Conservation (phyloP, 2,329 filamentous ascomycete genomes). For the Stagonosporopsis chrysanthemi region DNA sequence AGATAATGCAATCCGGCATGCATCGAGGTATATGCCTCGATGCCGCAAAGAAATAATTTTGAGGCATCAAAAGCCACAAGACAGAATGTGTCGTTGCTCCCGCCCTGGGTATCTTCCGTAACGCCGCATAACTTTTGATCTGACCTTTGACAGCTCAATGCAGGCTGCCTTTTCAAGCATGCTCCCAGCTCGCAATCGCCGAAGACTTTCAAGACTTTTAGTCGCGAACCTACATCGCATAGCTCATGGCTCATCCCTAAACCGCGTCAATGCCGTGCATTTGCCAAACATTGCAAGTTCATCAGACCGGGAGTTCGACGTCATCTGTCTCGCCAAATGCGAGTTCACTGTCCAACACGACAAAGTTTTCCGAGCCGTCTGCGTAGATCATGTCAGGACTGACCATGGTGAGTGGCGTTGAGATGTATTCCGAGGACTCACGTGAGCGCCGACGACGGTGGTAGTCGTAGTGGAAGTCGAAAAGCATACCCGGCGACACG, state of each 20-base stretch:
- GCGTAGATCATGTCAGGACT: constrained; percentile 7
- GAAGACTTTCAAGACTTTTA: background rate
- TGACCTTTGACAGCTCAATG: background rate
- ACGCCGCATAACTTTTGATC: background rate
- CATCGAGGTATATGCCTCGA: background rate
- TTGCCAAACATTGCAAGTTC: background rate
- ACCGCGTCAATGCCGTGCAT: no score
- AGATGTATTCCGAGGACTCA: background rate
- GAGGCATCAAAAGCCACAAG: background rate
- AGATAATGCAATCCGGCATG: background rate
- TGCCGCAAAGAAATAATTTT: background rate
- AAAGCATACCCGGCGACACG: constrained; percentile 5
- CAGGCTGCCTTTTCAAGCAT: no score
- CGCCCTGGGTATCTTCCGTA: background rate
- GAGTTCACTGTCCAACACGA: background rate
- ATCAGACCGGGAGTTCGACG: background rate
- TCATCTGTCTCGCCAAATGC: constrained; percentile 7
- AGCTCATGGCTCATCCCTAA: background rate
- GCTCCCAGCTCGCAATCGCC: background rate
- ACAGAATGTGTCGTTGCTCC: background rate
- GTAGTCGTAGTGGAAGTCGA: constrained; percentile 11
- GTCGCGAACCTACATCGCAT: background rate
- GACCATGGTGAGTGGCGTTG: constrained; percentile 6
- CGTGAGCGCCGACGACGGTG: background rate
- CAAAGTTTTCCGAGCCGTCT: constrained; percentile 5